Base-by-base conservation (phyloP, 202 grass and related monocot genomes). In the Setaria viridis region DNA sequence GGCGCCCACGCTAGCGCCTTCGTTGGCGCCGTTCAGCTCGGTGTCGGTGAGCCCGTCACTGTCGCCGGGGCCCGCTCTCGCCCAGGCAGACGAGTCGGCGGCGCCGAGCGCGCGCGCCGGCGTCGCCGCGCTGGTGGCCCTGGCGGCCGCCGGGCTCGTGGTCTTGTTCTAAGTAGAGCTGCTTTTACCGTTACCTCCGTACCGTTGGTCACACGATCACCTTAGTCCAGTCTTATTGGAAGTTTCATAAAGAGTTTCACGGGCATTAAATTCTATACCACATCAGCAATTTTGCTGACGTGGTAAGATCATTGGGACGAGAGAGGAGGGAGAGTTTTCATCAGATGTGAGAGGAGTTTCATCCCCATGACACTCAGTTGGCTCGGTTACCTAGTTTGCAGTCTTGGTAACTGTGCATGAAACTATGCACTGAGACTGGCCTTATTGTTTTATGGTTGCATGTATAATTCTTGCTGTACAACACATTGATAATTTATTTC, bases 121-220 rank as follows among this genome's bases (percentile, higher is more conserved):
- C 21, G 84, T 64, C 11, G 83, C 86, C 50, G 60, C 68, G 45
- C 56, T 89, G 19, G 85, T 75, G 62, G 82, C 86, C 6, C 41
- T 92, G 80, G 87, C 66, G 12, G 91, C 74, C 12, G 89, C 89
- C 14, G 93, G 82, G 80, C 47, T 90, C 58, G 84, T 55, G 9
- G 53, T 82, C 47, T 84, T 88, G 63, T 85, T 89, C 39, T 91
- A 87, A 66, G 88, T 62, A 79, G 60, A 80, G 65, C 66, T 77
- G 70, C 10, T 62, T 43, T 69, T 85, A 51, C 82, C 81, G 55
- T 37, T 91, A 20, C 33, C 46, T 63, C 15, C 41, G 47, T 62
- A 41, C 11, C 60, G 72, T 75, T n/a, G 73, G 51, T 82, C 67
- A 76, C 72, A 74, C 68, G 75, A 54, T 50, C 69, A 53, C 71